Evolutionary conservation across 2,329 filamentous ascomycete genomes (phyloP), one percentile per base, ranked within the genome.

Genomic region (Phaeosphaeria sp.): DNA sequence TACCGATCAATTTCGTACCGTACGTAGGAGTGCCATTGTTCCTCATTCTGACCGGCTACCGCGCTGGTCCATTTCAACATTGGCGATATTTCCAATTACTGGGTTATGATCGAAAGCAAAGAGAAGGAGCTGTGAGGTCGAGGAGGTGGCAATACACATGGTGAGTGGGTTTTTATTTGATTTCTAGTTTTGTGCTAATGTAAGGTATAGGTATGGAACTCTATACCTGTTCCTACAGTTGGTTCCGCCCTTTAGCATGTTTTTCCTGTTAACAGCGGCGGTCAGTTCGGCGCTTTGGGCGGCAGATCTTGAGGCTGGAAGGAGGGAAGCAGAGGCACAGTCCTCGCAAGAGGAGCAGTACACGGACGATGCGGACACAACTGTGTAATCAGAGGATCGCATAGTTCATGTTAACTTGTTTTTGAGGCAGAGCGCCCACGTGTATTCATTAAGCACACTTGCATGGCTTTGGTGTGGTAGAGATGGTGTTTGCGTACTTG

Each of bases 161-260:
- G 92, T 87, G 13, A 13, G 74, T 44, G 62, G 69, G 25, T 20
- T 1, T 11, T 22, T 2, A 17, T n/a, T 22, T 6, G 3, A 17
- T 41, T 22, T 43, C n/a, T n/a, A 23, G 5, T 18, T 9, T 17
- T 13, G 13, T 43, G 30, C 59, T 69, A 46, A 69, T 50, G 49
- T 48, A 21, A 33, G 1, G 17, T 22, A 18, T 22, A 86, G 84
- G 72, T 97, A 98, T 72, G 95, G 95, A 17, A 92, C 90, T 0
- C 84, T 95, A 3, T 91, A 93, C 50, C 87, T 97, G 80, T 76
- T 92, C 6, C 78, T 98, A 25, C 92, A 97, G 78, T 84, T 98
- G n/a, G 84, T 97, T 9, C 95, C 95, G 1, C 84, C 94, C 13
- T 78, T 97, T 49, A 96, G 91, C n/a, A 96, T 99, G 84, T 88